A percentile compares a stretch with the other conserved stretches of the same genome.
Evolutionary conservation across 2,329 filamentous ascomycete genomes (phyloP).

Genomic region (Aaosphaeria pasadenensis): DNA sequence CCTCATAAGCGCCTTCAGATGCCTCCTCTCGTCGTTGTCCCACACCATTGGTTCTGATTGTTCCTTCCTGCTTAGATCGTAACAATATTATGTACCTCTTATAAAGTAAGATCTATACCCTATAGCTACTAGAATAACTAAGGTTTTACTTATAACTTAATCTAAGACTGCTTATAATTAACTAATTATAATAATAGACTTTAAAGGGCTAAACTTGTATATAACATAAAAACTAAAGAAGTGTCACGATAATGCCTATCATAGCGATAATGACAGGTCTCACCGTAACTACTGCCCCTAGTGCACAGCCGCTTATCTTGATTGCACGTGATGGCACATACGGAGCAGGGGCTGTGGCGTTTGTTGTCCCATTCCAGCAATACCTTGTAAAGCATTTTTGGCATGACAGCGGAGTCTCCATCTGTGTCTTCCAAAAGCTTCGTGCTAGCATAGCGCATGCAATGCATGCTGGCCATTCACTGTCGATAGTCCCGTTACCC

Average conservation of each 20-base stretch:
- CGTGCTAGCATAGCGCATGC: constrained; percentile 53
- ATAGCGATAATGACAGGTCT: neutral
- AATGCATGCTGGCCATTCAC: constrained; percentile 53
- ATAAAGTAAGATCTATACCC: too few relatives aligned
- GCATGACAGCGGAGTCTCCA: constrained; percentile 68
- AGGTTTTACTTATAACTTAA: too few relatives aligned
- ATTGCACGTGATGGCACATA: constrained; percentile 7
- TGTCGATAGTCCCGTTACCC: constrained; percentile 48
- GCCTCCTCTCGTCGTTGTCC: too few relatives aligned
- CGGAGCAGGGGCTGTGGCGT: constrained; percentile 25
- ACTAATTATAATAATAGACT: too few relatives aligned
- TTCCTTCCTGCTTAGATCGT: too few relatives aligned
- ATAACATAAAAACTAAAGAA: too few relatives aligned
- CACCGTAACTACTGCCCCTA: neutral
- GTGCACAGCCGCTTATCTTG: neutral
- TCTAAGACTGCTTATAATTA: too few relatives aligned
- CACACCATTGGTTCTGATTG: too few relatives aligned
- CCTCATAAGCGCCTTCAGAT: too few relatives aligned
- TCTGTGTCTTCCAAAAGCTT: constrained; percentile 56
- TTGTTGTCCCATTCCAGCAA: constrained; percentile 79
- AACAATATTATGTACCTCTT: too few relatives aligned
- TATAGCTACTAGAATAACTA: too few relatives aligned
- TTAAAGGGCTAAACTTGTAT: too few relatives aligned
- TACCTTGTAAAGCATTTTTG: constrained; percentile 70
- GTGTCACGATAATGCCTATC: neutral